Base-by-base conservation (phyloP, 2,329 filamentous ascomycete species). In the Colletotrichum spinosum region DNA sequence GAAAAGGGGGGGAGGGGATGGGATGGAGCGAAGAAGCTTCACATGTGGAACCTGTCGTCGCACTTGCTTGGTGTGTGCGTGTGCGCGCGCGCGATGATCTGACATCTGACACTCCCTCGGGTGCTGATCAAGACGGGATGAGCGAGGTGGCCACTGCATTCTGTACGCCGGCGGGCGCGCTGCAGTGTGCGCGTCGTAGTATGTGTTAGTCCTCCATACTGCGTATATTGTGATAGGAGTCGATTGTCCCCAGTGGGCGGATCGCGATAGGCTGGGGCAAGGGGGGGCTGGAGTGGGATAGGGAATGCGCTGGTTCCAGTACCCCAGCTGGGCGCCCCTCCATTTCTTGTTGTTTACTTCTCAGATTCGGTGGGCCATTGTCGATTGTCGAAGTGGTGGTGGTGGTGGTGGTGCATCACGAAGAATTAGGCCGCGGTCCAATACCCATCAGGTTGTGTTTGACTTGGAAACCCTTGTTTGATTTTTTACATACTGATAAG, bases 21-120 rank as follows among this genome's bases (percentile, higher is more conserved):
- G 42, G 41, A 45, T 15, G 46, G 50, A 38, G 55, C 45, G 50
- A 65, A 25, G 25, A 25, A 65, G 61, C 61, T 65, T 65, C 61
- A 51, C 50, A 42, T 51, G 50, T 65, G 61, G 56, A 25, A 25
- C 33, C 51, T 25, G 50, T 65, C 61, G 55, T 65, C 25, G 25
- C 25, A 25, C 25, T 25, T 25, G 25, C 25, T 25, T 25, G 25
- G 4, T 25, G 25, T 25, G 25, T 25, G 25, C 15, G 15, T 25
- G 25, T 25, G 4, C 4, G 25, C 4, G 25, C 4, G 25, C 25
- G 61, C 56, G 55, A 54, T 55, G 61, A 60, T 65, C 61, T 65
- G 61, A 61, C 61, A 61, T 65, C 39, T 51, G 56, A 55, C 50
- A 45, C 55, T 10, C 44, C 44, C 38, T 45, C 25, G 25, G 25